phyloP scores from a whole-genome alignment of 208 protist species.

The Crithidia brevicula region DNA sequence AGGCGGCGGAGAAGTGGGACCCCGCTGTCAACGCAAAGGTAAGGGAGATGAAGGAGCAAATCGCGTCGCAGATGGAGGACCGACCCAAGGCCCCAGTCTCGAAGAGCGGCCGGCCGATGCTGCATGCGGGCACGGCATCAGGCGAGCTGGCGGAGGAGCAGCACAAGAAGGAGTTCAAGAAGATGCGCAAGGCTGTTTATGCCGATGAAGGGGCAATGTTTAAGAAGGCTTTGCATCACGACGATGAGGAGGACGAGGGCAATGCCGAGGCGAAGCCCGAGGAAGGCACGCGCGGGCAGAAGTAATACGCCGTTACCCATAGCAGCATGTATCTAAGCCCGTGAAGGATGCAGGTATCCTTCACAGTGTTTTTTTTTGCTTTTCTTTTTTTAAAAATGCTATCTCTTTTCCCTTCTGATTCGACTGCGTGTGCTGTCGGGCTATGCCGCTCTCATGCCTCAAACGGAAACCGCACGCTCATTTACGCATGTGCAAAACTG shows the following conservation, averaged over 20 bases:
- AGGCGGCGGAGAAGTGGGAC: conserved; percentile 58
- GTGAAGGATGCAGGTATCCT: no score
- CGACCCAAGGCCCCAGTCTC: conserved; percentile 52
- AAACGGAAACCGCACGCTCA: no score
- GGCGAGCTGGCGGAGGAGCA: conserved; percentile 62
- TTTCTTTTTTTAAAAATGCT: no score
- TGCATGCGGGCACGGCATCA: conserved; percentile 49
- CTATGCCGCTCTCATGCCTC: no score
- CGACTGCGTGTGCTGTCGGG: no score
- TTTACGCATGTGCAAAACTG: no score
- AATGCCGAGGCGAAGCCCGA: background rate
- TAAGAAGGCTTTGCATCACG: conserved; percentile 53
- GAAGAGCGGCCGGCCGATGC: conserved; percentile 66
- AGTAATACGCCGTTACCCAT: no score
- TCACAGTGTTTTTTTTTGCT: no score
- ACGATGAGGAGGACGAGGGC: conserved; percentile 45
- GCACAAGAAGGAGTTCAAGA: conserved; percentile 66
- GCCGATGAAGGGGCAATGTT: conserved; percentile 89
- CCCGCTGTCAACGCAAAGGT: conserved; percentile 67
- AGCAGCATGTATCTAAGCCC: no score
- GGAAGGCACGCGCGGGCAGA: background rate
- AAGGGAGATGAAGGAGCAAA: conserved; percentile 62
- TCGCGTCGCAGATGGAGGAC: conserved; percentile 30
- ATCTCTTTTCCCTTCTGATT: no score
- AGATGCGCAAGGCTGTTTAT: conserved; percentile 85